A percentile compares a stretch with the other conserved stretches of the same genome.
Conservation (phyloP, 2,329 filamentous ascomycete genomes). For the Sphaerulina vaccinii region DNA sequence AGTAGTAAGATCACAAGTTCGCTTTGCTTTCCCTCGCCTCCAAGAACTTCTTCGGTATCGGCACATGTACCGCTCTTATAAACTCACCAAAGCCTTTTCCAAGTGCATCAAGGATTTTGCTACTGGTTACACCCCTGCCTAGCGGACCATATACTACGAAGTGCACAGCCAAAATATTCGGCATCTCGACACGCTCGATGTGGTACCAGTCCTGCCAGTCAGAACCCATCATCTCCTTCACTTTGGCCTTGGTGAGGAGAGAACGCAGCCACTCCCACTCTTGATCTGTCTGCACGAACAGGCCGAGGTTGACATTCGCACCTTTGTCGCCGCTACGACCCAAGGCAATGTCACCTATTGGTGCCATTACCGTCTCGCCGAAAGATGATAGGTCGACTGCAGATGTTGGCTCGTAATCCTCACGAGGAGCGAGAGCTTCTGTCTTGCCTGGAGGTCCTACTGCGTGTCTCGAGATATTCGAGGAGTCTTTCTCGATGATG, state of each 20-base stretch:
- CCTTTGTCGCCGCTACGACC: constrained; percentile 37
- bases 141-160: constrained; percentile 34
- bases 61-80: constrained; percentile 26
- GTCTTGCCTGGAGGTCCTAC: constrained; percentile 28
- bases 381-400: constrained; percentile 35
- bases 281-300: constrained; percentile 41
- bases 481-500: constrained; percentile 23
- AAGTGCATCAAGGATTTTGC: constrained; percentile 26
- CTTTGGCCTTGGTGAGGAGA: constrained; percentile 28
- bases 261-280: constrained; percentile 35
- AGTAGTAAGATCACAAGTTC: constrained; percentile 18
- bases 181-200: constrained; percentile 42
- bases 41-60: constrained; percentile 28
- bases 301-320: constrained; percentile 34
- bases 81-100: constrained; percentile 30
- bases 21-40: constrained; percentile 7
- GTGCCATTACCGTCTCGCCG: constrained; percentile 38
- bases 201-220: constrained; percentile 33
- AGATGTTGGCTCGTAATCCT: constrained; percentile 35
- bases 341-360: constrained; percentile 37
- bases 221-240: constrained; percentile 31
- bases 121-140: constrained; percentile 28
- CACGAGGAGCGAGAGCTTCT: constrained; percentile 22
- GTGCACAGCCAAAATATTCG: constrained; percentile 42
- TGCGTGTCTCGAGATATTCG: constrained; percentile 21